Base-by-base conservation (phyloP, 805 yeast species). In the Sungouiella thailandica region DNA sequence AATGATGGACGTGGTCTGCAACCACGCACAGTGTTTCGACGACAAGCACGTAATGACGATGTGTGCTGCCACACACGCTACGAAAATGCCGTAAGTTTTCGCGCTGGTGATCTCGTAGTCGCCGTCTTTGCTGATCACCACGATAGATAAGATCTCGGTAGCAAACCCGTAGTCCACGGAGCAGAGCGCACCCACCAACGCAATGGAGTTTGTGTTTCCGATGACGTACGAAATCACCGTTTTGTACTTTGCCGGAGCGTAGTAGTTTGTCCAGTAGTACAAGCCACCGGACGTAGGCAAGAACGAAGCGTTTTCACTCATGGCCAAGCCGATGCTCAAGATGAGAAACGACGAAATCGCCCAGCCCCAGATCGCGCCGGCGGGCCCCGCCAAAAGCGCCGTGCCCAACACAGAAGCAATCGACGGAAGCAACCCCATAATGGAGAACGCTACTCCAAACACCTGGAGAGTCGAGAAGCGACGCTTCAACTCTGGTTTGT, bases 241-340 rank as follows among this genome's bases (percentile, higher is more conserved):
- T 41, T 49, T 53, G 30, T 28, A 44, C 23, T 29, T 35, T 4
- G 51, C 47, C 2, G 86, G 88, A 17, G 87, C 77, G 50, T 77
- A 80, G 50, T 77, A 70, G 54, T 68, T 76, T 1, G 84, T 75
- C 79, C 83, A 57, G 55, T 73, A 77, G 51, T 79, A 83, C 25
- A 82, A 59, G 7, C 89, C 89, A 35, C 89, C 89, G 14, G 83
- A 74, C 1, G 89, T 81, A 17, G 90, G 89, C 43, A 78, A 72
- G 1, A 87, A 73, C 23, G 80, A 71, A 1, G 82, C 84, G 41
- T 80, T 55, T 47, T 80, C 82, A 5, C 83, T 67, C 78, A 83
- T 73, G 12, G 81, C 65, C 6, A 72, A 41, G 12, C 86, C 87
- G n/a, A 78, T 70, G 7, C 65, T 50, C 35, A 79, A 49, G 36